Percentiles rank a stretch among this genome's conserved stretches.
Conservation (phyloP, 805 yeast genomes). For the Yamadazyma laniorum region DNA sequence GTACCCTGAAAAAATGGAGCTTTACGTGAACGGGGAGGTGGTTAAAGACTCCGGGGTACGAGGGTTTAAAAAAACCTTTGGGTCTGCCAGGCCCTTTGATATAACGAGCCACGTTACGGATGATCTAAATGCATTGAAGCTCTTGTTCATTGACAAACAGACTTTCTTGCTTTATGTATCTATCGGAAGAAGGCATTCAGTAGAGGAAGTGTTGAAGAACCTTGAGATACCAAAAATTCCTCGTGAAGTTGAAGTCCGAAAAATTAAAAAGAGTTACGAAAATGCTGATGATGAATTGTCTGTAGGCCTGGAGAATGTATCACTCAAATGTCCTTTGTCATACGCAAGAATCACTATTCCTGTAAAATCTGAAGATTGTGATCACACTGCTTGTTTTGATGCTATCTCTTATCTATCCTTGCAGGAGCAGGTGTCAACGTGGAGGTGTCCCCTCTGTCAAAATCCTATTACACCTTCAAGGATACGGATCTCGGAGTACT, state of each 20-base stretch:
- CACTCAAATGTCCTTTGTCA: conserved; percentile 78
- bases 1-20: conserved; percentile 72
- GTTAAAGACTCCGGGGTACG: conserved; percentile 54
- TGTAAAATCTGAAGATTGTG: conserved; percentile 64
- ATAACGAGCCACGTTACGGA: conserved; percentile 43
- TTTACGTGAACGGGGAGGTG: conserved; percentile 52
- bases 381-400: conserved; percentile 88
- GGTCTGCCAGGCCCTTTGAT: conserved; percentile 82
- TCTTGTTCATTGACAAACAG: conserved; percentile 55
- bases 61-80: conserved; percentile 74
- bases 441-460: conserved; percentile 88
- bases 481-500: conserved; percentile 72
- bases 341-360: conserved; percentile 71
- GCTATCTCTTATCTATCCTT: conserved; percentile 68
- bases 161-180: conserved; percentile 52
- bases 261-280: conserved; percentile 34
- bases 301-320: conserved; percentile 61
- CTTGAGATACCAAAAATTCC: conserved; percentile 14
- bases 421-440: conserved; percentile 77
- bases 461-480: conserved; percentile 49
- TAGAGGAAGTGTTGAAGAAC: conserved; percentile 1
- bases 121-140: conserved; percentile 27
- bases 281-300: conserved; percentile 56
- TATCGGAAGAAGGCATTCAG: conserved; percentile 1
- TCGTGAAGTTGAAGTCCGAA: conserved; percentile 53